Conservation (phyloP, 2,329 filamentous ascomycete genomes). For the Arthroderma sp. region DNA sequence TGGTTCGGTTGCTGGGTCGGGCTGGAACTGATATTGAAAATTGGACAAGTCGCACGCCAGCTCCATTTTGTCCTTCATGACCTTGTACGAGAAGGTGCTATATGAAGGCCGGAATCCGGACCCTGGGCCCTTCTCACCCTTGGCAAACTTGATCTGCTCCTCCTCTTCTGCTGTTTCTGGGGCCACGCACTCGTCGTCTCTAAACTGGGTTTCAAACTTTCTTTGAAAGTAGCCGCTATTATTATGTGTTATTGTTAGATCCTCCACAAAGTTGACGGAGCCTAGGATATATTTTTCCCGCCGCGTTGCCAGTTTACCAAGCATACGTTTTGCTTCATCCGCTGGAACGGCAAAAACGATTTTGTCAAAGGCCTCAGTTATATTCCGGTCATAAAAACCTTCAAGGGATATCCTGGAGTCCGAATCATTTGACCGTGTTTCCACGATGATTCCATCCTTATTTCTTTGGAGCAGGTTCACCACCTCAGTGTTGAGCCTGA, state of each 20-base stretch:
- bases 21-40: constrained; percentile 59
- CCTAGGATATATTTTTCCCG: constrained; percentile 55
- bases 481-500: constrained; percentile 43
- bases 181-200: constrained; percentile 37
- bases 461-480: constrained; percentile 38
- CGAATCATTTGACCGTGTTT: constrained; percentile 13
- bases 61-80: constrained; percentile 42
- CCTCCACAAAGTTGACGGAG: constrained; percentile 52
- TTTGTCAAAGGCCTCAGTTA: constrained; percentile 43
- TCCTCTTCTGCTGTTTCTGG: constrained; percentile 30
- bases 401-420: constrained; percentile 5
- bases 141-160: constrained; percentile 35
- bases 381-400: constrained; percentile 29
- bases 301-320: constrained; percentile 40
- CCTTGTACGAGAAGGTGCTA: constrained; percentile 43
- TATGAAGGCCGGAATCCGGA: constrained; percentile 46
- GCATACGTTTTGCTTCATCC: constrained; percentile 42
- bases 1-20: constrained; percentile 7
- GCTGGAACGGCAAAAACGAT: constrained; percentile 45
- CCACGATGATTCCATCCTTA: constrained; percentile 38
- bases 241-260: constrained; percentile 49
- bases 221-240: constrained; percentile 45
- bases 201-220: constrained; percentile 44
- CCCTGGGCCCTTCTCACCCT: constrained; percentile 28
- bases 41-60: constrained; percentile 63